These are phyloP conservation scores for Pseudogymnoascus sp. DNA, from an alignment of 2,329 filamentous ascomycete genomes.

Conservation along the genomic window DNA sequence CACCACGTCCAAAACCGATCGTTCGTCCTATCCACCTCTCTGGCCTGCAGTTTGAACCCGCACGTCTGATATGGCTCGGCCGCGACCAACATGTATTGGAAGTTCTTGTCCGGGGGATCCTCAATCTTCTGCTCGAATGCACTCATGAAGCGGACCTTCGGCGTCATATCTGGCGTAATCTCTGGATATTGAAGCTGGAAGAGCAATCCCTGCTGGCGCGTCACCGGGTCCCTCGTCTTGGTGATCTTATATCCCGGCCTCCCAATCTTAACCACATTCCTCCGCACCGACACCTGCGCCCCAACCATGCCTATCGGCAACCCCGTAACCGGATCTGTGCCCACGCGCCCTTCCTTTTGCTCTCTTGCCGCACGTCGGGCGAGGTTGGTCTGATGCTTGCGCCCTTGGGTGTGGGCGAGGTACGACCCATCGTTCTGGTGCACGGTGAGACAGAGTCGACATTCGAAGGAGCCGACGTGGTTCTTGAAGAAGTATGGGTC, in stretches of 20 bases:
- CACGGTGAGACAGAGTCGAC: constrained; percentile 89
- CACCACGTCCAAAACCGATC: constrained; percentile 91
- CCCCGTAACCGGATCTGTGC: constrained; percentile 58
- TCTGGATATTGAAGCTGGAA: constrained; percentile 96
- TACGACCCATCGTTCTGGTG: constrained; percentile 99
- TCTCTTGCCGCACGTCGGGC: constrained; percentile 92
- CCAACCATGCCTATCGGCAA: constrained; percentile 70
- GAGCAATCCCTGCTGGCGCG: constrained; percentile 79
- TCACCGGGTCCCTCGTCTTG: constrained; percentile 83
- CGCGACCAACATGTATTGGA: constrained; percentile 89
- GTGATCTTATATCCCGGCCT: constrained; percentile 96
- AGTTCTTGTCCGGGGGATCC: constrained; percentile 82
- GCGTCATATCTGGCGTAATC: constrained; percentile 64
- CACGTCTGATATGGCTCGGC: constrained; percentile 98
- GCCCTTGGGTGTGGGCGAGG: constrained; percentile 94
- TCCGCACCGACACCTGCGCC: constrained; percentile 50
- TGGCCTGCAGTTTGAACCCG: constrained; percentile 87
- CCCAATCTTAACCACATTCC: constrained; percentile 89
- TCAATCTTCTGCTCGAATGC: constrained; percentile 94
- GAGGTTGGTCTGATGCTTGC: constrained; percentile 98
- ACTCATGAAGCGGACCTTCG: constrained; percentile 93
- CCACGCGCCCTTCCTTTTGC: constrained; percentile 71
- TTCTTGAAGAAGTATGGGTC: constrained; percentile 99
- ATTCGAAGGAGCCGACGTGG: constrained; percentile 96
- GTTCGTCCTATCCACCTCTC: constrained; percentile 84